Evolutionary conservation across 257 asterid genomes (phyloP).

Genomic region (Schizonepeta tenuifolia): DNA sequence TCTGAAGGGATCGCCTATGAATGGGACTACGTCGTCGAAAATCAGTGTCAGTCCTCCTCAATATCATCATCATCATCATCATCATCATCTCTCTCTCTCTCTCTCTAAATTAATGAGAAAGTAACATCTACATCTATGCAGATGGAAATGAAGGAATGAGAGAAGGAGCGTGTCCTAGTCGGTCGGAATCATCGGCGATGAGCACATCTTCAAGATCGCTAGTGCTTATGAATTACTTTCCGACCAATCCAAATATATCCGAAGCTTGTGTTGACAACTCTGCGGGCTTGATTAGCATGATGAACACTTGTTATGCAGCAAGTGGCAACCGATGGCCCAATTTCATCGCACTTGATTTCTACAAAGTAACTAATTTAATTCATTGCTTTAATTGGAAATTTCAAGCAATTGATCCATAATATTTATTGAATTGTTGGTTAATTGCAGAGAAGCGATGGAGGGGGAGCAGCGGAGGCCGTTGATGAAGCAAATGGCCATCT

Average conservation of each 20-base stretch:
- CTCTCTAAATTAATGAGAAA: no score
- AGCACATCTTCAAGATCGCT: constrained; percentile 60
- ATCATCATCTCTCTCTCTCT: no score
- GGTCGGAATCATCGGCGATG: constrained; percentile 74
- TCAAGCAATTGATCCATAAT: no score
- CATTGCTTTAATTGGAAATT: no score
- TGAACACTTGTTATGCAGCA: constrained; percentile 63
- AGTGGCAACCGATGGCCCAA: constrained; percentile 90
- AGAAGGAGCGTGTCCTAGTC: constrained; percentile 67
- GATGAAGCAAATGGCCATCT: constrained; percentile 87
- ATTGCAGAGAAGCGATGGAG: constrained; percentile 85
- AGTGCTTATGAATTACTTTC: constrained; percentile 77
- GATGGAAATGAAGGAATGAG: constrained; percentile 82
- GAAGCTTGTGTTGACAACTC: constrained; percentile 79
- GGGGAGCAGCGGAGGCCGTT: constrained; percentile 88
- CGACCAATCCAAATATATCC: constrained; percentile 58
- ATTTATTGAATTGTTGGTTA: not conserved
- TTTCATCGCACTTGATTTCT: constrained; percentile 89
- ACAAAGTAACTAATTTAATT: constrained; percentile 45
- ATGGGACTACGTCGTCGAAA: constrained; percentile 91
- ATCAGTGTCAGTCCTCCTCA: constrained; percentile 68
- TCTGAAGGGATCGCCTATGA: constrained; percentile 76
- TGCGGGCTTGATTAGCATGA: constrained; percentile 56
- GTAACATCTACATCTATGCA: constrained; percentile 36
- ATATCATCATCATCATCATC: not conserved